A percentile compares a stretch with the other conserved stretches of the same genome.
phyloP scores from a whole-genome alignment of 1,284 basidiomycete genomes.

The Papiliotrema nemorosa region DNA sequence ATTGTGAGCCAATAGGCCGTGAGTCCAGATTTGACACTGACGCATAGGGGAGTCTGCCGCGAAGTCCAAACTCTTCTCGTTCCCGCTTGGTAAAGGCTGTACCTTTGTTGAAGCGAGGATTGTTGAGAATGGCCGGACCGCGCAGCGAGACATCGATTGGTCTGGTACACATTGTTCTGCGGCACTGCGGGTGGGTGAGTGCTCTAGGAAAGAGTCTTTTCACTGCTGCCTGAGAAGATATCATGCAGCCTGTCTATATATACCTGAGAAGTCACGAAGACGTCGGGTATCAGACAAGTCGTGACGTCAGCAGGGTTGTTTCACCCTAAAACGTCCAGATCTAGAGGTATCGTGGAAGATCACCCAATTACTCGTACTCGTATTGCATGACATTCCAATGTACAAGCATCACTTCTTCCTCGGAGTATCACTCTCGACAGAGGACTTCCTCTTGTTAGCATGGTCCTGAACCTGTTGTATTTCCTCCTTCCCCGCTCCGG shows the following conservation, averaged over 20 bases:
- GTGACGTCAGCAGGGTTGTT: too few relatives aligned
- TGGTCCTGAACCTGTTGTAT: too few relatives aligned
- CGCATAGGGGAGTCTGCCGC: slow-evolving; percentile 61
- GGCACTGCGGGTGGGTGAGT: too few relatives aligned
- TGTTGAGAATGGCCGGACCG: slow-evolving; percentile 61
- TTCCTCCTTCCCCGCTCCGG: background rate
- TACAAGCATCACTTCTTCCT: background rate
- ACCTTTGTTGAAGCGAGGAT: slow-evolving; percentile 57
- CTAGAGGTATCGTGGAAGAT: too few relatives aligned
- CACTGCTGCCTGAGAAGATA: background rate
- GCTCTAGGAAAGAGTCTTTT: too few relatives aligned
- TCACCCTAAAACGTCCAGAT: too few relatives aligned
- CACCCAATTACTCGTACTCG: too few relatives aligned
- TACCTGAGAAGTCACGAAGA: too few relatives aligned
- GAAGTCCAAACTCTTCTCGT: slow-evolving; percentile 64
- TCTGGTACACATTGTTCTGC: background rate
- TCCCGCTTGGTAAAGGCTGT: slow-evolving; percentile 67
- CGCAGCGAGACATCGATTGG: slow-evolving; percentile 48
- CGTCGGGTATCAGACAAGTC: too few relatives aligned
- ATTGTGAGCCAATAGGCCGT: background rate
- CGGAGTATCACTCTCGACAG: background rate
- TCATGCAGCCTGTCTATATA: too few relatives aligned
- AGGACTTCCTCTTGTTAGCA: background rate
- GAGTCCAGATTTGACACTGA: slow-evolving; percentile 9
- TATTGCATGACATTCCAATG: too few relatives aligned